A percentile compares a stretch with the other conserved stretches of the same genome.
phyloP scores from a whole-genome alignment of 1,139 yeast genomes.

The Lodderomyces beijingensis region DNA sequence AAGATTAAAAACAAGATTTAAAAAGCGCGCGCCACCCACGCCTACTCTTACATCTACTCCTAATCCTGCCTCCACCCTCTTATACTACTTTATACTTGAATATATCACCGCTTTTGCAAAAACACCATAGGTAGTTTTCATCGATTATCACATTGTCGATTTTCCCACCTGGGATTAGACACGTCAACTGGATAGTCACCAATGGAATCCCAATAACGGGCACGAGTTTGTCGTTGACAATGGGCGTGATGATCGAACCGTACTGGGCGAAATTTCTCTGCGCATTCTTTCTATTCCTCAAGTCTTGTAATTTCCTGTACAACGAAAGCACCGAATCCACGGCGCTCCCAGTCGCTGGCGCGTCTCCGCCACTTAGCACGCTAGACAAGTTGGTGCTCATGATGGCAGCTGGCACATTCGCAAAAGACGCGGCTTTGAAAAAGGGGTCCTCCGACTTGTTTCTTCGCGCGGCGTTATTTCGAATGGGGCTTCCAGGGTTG shows the following conservation, averaged over 20 bases:
- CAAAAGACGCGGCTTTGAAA: slow-evolving; percentile 8
- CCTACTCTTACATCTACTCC: slow-evolving; percentile 1
- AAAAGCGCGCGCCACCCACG: slow-evolving; percentile 1
- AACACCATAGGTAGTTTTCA: slow-evolving; percentile 43
- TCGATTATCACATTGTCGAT: slow-evolving; percentile 41
- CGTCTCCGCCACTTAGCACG: slow-evolving; percentile 6
- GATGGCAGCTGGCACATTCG: slow-evolving; percentile 8
- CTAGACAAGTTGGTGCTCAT: slow-evolving; percentile 13
- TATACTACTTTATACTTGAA: slow-evolving; percentile 24
- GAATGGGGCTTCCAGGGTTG: slow-evolving; percentile 1
- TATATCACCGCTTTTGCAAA: slow-evolving; percentile 50
- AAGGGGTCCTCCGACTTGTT: slow-evolving; percentile 8
- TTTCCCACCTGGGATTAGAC: slow-evolving; percentile 37
- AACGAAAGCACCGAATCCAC: slow-evolving; percentile 26
- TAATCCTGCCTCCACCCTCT: neutral
- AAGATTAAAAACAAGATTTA: neutral
- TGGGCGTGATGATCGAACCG: slow-evolving; percentile 32
- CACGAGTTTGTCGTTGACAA: slow-evolving; percentile 34
- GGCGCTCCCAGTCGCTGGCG: neutral
- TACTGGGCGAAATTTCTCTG: slow-evolving; percentile 11
- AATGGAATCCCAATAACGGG: slow-evolving; percentile 41
- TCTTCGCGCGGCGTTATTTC: slow-evolving; percentile 6
- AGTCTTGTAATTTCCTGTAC: slow-evolving; percentile 33
- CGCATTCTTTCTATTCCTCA: slow-evolving; percentile 31
- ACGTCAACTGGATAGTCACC: slow-evolving; percentile 30